Base-by-base conservation (phyloP, 257 asterid species). In the Solanum phureja region DNA sequence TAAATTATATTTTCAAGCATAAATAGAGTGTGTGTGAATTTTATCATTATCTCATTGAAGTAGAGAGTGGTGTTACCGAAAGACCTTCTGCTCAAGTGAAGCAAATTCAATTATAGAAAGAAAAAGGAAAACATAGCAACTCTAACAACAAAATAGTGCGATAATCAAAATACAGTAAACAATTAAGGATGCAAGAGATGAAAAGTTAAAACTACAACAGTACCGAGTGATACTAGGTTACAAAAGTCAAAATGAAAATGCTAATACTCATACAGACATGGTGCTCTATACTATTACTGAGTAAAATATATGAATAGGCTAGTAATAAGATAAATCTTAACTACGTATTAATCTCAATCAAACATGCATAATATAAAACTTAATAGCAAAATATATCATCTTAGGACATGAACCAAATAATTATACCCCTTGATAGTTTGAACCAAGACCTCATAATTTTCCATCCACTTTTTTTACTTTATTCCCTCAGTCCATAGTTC, bases 61-160 rank as follows among this genome's bases (percentile, higher is more conserved):
- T 19, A 58, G 5, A 19, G 5, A 58, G 2, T 58, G 0, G 0
- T 56, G 10, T 58, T 1, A 3, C 0, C 1, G 2, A 56, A 18
- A 56, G 64, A 56, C 4, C 24, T 19, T 56, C 0, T 19, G 5
- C 0, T 0, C 11, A 56, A 56, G 66, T 19, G n/a, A 0, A 56
- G 11, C 4, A 56, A 56, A 56, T 56, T 56, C 4, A 56, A 18
- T 18, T 56, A 56, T 0, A 6, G 4, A 19, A 56, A 56, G 4
- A 18, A 56, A 52, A 1, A 52, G 0, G 0, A 56, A 56, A 56
- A 19, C 24, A 19, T 19, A 49, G 23, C 60, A 49, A 49, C 3
- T 49, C 16, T 49, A 56, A 49, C 8, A 52, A 62, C 0, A 62
- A 62, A 10, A n/a, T 62, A 62, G 8, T 10, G 3, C 1, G 7